These are phyloP conservation scores for Penicillium hesseltinei DNA, from an alignment of 2,329 filamentous ascomycete species.

Conservation along the genomic window DNA sequence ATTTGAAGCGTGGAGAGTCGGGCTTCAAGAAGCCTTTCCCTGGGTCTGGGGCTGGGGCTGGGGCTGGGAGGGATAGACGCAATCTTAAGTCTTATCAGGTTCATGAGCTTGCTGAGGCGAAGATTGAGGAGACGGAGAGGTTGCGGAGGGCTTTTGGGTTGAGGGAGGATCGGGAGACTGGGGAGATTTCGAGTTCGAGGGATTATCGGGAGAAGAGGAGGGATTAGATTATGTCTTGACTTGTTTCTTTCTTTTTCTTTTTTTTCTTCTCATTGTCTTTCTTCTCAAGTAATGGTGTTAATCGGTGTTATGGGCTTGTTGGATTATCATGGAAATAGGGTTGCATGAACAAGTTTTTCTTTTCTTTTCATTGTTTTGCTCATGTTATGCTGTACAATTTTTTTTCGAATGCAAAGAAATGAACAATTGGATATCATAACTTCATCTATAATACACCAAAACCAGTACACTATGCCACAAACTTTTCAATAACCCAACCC, in stretches of 20 bases:
- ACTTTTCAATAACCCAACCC: slow-evolving; percentile 70
- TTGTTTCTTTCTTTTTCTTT: background rate
- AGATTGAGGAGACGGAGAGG: slow-evolving; percentile 91
- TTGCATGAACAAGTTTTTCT: slow-evolving; percentile 1
- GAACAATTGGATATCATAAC: slow-evolving; percentile 24
- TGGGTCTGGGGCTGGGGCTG: background rate
- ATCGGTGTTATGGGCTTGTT: background rate
- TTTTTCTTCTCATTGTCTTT: background rate
- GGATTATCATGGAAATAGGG: background rate
- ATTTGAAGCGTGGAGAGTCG: slow-evolving; percentile 17
- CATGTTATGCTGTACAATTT: background rate
- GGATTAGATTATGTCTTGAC: background rate
- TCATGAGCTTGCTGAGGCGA: slow-evolving; percentile 92
- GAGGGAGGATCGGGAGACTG: slow-evolving; percentile 78
- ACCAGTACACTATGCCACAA: slow-evolving; percentile 30
- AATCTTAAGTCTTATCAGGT: slow-evolving; percentile 88
- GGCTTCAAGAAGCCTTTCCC: slow-evolving; percentile 26
- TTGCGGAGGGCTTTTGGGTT: slow-evolving; percentile 85
- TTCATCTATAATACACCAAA: slow-evolving; percentile 25
- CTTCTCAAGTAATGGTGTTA: background rate
- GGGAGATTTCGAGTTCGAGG: slow-evolving; percentile 53
- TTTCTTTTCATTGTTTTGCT: background rate
- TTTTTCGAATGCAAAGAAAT: background rate
- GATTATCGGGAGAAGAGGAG: slow-evolving; percentile 22
- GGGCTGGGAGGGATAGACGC: slow-evolving; percentile 31